Conservation (phyloP, 495 filamentous ascomycete species). For the Daldinia concentrica region DNA sequence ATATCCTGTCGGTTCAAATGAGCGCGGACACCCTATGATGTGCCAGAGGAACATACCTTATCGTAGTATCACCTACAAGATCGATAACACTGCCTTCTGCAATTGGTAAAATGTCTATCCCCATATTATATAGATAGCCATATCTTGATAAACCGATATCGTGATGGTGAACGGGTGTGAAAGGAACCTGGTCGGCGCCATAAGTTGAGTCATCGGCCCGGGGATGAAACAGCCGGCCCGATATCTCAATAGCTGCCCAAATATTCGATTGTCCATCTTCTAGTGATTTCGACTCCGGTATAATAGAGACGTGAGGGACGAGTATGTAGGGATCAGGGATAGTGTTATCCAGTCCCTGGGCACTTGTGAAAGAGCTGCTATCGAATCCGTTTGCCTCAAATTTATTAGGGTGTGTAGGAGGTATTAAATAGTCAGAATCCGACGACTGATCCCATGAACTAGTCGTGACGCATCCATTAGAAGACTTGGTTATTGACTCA, state of each 20-base stretch:
- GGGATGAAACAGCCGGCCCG: conserved; percentile 47
- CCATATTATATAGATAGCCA: conserved; percentile 56
- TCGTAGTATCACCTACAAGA: conserved; percentile 46
- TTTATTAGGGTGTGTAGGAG: conserved; percentile 1
- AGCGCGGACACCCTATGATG: conserved; percentile 7
- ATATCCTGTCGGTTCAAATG: conserved; percentile 36
- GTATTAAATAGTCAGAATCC: conserved; percentile 6
- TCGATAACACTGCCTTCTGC: conserved; percentile 48
- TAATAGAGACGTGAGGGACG: conserved; percentile 54
- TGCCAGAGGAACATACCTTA: conserved; percentile 7
- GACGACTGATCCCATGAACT: conserved; percentile 15
- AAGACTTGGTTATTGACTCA: conserved; percentile 29
- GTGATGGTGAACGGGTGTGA: conserved; percentile 13
- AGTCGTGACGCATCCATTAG: conserved; percentile 1
- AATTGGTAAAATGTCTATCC: conserved; percentile 49
- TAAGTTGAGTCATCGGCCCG: conserved; percentile 5
- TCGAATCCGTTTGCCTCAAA: conserved; percentile 9
- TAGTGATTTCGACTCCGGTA: conserved; percentile 62
- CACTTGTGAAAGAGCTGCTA: conserved; percentile 22
- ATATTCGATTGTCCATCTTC: conserved; percentile 46
- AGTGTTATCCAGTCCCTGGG: conserved; percentile 21
- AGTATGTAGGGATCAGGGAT: conserved; percentile 49
- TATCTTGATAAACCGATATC: conserved; percentile 41
- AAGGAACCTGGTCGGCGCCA: conserved; percentile 13
- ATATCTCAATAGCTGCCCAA: conserved; percentile 61